Base-by-base conservation (phyloP, 345 rosid genomes). In the Brassica carinata region DNA sequence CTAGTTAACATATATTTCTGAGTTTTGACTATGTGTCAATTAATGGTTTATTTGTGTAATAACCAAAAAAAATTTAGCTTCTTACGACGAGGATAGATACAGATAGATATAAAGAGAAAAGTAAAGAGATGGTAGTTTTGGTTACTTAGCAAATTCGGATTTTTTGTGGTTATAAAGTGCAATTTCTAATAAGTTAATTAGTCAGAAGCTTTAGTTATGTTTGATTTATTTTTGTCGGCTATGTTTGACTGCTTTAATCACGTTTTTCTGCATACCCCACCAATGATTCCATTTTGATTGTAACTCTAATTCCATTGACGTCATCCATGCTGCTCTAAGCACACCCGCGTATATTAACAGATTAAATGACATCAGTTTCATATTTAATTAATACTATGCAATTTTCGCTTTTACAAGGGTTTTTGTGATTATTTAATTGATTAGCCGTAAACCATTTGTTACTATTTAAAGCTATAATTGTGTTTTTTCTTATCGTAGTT, bases 301-400 rank as follows among this genome's bases (percentile, higher is more conserved):
- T 64, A 14, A 3, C 15, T 7, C 11, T 30, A 15, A 31, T 31
- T 64, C 3, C 17, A 3, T 8, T 62, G 45, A 45, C 45, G 70
- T 64, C 62, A 74, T 30, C 14, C 30, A 62, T 73, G 77, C 59
- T 40, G 23, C 27, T 9, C 15, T 66, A 66, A 66, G 55, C 55
- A 38, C 13, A 18, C 8, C 2, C 8, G 8, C 18, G 17, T 58
- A 8, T 17, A 71, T 30, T 55, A 53, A 17, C 45, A 71, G 1
- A 5, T 17, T 15, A 53, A 63, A 31, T 3, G 31, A 57, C 62
- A 58, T 29, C 64, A 17, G 4, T 7, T 57, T 57, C 26, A 57
- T 17, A 57, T 57, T 57, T 15, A 8, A 31, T 71, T 40, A 40
- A 9, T 40, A 3, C 45, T 40, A 40, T 55, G 75, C 65, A 67